Percentiles rank a stretch among this genome's conserved stretches.
Evolutionary conservation across 2,329 filamentous ascomycete species (phyloP).

Genomic region (Fusarium beomiforme): DNA sequence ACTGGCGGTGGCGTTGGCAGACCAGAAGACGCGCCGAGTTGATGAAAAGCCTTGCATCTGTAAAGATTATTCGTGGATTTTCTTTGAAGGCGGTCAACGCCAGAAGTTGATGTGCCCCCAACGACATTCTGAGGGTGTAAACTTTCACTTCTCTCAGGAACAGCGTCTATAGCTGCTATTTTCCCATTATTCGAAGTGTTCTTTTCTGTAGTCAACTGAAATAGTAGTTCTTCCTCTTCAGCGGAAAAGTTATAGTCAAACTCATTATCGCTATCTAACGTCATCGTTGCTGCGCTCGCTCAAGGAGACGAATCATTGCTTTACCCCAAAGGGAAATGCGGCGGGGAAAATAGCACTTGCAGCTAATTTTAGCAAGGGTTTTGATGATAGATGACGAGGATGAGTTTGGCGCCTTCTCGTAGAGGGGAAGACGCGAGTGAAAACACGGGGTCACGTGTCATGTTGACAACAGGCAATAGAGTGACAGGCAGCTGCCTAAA

Average conservation of each 20-base stretch:
- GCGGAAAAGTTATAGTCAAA: constrained; percentile 59
- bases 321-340: neutral
- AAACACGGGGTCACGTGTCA: constrained; percentile 42
- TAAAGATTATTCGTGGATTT: neutral
- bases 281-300: constrained; percentile 24
- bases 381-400: constrained; percentile 4
- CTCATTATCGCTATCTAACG: constrained; percentile 52
- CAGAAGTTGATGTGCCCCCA: neutral
- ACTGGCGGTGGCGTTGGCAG: constrained; percentile 9
- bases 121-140: constrained; percentile 14
- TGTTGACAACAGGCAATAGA: neutral
- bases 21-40: neutral
- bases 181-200: constrained; percentile 14
- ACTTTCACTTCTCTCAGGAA: constrained; percentile 32
- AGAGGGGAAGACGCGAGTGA: constrained; percentile 17
- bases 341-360: constrained; percentile 4
- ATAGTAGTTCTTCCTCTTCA: constrained; percentile 56
- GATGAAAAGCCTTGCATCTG: constrained; percentile 7
- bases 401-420: constrained; percentile 2
- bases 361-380: constrained; percentile 11
- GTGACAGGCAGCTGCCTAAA: constrained; percentile 2
- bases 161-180: constrained; percentile 35
- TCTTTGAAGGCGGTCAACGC: constrained; percentile 3
- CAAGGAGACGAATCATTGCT: constrained; percentile 38
- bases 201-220: constrained; percentile 47